Evolutionary conservation across 2,329 filamentous ascomycete genomes (phyloP), one percentile per base, ranked within the genome.

Genomic region (Periconia macrospinosa): DNA sequence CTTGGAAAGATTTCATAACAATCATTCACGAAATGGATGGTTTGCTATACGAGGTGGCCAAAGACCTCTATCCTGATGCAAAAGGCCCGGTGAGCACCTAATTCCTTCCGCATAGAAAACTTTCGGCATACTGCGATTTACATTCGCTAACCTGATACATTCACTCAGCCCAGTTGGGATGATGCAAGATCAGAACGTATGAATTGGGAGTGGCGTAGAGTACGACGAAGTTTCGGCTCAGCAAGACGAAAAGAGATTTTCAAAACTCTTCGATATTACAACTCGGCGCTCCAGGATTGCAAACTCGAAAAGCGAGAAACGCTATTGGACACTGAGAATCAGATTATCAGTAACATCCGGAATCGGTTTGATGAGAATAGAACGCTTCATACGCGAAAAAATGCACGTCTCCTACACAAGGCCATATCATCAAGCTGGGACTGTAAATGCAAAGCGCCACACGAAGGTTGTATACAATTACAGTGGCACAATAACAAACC

Each of bases 171-270:
- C 10, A 41, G 33, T 14, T 50, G 42, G 50, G 10, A 20, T 33
- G 33, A 45, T 17, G 23, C 23, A 6, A n/a, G 23, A 17, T 37
- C 40, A 2, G 51, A 56, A 8, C 30, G 51, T 30, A 41, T 42
- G 5, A 37, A 48, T 14, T 57, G 54, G 54, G 54, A 57, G 43
- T 52, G 54, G 51, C 43, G 52, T 1, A 45, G 54, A 30, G 51
- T 57, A 6, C 45, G 37, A 14, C 37, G 48, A 17, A 54, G 51
- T 30, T 53, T 57, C 19, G 41, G 48, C n/a, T 30, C 17, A 9
- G 49, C 49, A 13, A 33, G 42, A 40, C 20, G 48, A 18, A 41
- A 47, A 20, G 27, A 49, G 15, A 41, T 52, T 8, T 35, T 54
- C 10, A 27, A 41, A 2, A 14, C 49, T 10, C 48, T 57, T 2